Percentiles rank a stretch among this genome's conserved stretches.
These are phyloP conservation scores for Ophiostoma triangulosporum DNA, from an alignment of 2,329 filamentous ascomycete species.

Conservation along the genomic window DNA sequence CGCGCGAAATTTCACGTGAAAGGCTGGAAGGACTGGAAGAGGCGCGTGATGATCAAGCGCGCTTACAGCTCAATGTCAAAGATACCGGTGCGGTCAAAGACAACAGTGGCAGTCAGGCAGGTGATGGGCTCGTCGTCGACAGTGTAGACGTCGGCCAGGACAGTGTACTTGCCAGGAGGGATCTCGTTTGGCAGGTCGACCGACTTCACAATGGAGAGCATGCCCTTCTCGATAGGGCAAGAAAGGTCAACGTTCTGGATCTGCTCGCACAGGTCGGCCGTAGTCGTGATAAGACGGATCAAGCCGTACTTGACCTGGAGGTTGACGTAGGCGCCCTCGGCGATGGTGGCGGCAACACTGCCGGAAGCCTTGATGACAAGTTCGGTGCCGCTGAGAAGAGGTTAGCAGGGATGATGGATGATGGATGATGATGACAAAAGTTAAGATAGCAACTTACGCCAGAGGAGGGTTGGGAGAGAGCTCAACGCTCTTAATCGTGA, in stretches of 20 bases:
- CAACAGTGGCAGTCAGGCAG: slow-evolving; percentile 66
- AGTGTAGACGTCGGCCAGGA: slow-evolving; percentile 73
- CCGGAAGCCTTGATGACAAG: slow-evolving; percentile 71
- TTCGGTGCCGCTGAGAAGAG: slow-evolving; percentile 49
- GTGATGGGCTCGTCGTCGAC: slow-evolving; percentile 63
- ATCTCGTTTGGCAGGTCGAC: slow-evolving; percentile 79
- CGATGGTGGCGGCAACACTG: slow-evolving; percentile 57
- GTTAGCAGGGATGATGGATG: neutral
- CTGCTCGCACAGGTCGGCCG: slow-evolving; percentile 77
- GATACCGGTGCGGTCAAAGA: slow-evolving; percentile 34
- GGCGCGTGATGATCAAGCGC: neutral
- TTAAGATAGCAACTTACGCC: slow-evolving; percentile 44
- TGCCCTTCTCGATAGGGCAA: slow-evolving; percentile 76
- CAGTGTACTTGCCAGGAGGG: slow-evolving; percentile 81
- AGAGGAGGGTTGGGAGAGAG: slow-evolving; percentile 73
- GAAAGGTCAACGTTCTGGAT: slow-evolving; percentile 75
- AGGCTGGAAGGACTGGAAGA: neutral
- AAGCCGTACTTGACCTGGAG: slow-evolving; percentile 87
- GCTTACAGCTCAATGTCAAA: slow-evolving; percentile 7
- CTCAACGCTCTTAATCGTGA: slow-evolving; percentile 68
- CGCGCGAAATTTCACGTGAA: no score
- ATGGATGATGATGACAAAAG: neutral
- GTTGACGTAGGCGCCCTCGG: slow-evolving; percentile 66
- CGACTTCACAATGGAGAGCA: slow-evolving; percentile 59
- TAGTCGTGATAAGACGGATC: slow-evolving; percentile 73